Base-by-base conservation (phyloP, 2,329 filamentous ascomycete species). In the Amphichorda felina region DNA sequence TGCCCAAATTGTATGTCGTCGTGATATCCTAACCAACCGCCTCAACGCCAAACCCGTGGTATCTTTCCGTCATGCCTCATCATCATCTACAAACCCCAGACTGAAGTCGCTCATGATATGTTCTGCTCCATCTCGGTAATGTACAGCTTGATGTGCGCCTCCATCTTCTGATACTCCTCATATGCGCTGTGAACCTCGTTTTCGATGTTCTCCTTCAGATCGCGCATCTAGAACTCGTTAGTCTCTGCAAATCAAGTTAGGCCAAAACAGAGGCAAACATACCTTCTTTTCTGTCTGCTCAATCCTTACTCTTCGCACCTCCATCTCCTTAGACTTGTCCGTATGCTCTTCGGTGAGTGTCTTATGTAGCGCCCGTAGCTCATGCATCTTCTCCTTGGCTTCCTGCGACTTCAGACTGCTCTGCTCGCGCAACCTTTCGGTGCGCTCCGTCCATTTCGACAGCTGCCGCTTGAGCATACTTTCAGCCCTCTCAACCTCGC, bases 251-350 rank as follows among this genome's bases (percentile, higher is more conserved):
- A 10, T 6, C 21, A 10, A 10, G 21, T 10, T 10, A 6, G 21
- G 21, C 21, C 6, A 24, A 24, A 24, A 10, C 10, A 10, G 21
- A 10, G 10, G 21, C 10, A 10, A 19, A 38, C 45, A 36, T 66
- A 87, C 87, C 83, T 96, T 96, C 66, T 96, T 96, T 71, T 96
- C 89, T 8, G 86, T 94, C 64, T 95, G 87, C 61, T 98, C 91
- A 43, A 98, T 96, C 41, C 88, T 70, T n/a, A 95, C 85, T 46
- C 84, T 76, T 48, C 88, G 71, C 52, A 82, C 78, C 65, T 98
- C 91, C 63, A 96, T 93, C 51, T 96, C 89, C 39, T 85, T 80
- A 24, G 81, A 80, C 61, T 94, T 93, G 37, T 91, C 85, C 2
- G 73, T 74, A 42, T 88, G 72, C 66, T 98, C 89, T 51, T 89